These are phyloP conservation scores for Marchantia paleacea DNA, from an alignment of 225 moss, liverwort and hornwort genomes.

Conservation along the genomic window DNA sequence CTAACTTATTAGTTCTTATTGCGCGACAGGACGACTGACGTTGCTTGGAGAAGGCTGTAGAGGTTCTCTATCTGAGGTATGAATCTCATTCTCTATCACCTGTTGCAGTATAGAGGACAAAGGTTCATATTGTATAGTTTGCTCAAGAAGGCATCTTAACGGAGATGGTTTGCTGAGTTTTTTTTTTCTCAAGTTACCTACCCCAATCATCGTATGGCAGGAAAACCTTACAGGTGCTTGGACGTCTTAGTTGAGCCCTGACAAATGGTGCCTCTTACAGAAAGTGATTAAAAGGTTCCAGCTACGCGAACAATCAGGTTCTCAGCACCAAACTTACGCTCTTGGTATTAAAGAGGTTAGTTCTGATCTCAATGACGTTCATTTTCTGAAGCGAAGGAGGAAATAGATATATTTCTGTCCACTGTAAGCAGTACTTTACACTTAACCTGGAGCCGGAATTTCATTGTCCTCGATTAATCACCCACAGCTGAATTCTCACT, in stretches of 20 bases:
- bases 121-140: neutral
- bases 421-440: no score
- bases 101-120: neutral
- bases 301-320: conserved; percentile 59
- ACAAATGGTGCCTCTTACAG: conserved; percentile 34
- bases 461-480: no score
- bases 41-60: conserved; percentile 80
- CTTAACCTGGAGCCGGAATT: no score
- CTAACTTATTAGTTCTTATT: neutral
- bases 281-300: conserved; percentile 62
- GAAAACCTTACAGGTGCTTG: neutral
- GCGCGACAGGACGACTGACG: conserved; percentile 60
- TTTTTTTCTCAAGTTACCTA: neutral
- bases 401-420: no score
- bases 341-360: conserved; percentile 83
- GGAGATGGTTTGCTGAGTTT: no score
- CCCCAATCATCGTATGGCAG: neutral
- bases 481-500: no score
- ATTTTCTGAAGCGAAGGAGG: neutral
- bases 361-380: neutral
- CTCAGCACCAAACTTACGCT: conserved; percentile 86
- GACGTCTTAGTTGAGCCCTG: neutral
- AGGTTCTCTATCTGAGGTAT: conserved; percentile 76
- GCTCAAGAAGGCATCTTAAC: no score
- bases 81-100: neutral